Percentiles rank a stretch among this genome's conserved stretches.
Conservation (phyloP, 2,329 filamentous ascomycete genomes). For the Alternaria arborescens region DNA sequence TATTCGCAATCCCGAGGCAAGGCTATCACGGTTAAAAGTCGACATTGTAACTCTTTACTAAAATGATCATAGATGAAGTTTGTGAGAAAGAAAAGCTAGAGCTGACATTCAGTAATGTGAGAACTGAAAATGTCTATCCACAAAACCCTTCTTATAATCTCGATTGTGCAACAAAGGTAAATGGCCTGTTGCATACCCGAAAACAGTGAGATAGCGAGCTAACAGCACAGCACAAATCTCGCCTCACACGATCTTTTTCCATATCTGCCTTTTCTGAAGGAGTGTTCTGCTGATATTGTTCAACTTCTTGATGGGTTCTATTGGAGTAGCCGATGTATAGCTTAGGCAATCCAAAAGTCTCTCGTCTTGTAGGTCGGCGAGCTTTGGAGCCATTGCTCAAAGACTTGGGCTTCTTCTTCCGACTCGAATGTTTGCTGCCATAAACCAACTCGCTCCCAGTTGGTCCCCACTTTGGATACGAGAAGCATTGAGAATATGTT, state of each 20-base stretch:
- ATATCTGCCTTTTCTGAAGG: background rate
- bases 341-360: background rate
- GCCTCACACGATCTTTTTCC: too few species aligned
- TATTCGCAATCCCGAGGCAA: too few species aligned
- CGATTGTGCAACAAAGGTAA: background rate
- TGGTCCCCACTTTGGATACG: background rate
- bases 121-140: too few species aligned
- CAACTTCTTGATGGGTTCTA: too few species aligned
- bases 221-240: background rate
- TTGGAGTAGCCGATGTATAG: background rate
- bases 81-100: too few species aligned
- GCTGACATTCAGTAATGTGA: too few species aligned
- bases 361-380: background rate
- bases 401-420: background rate
- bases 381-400: background rate
- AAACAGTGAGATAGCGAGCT: background rate
- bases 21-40: too few species aligned
- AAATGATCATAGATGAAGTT: too few species aligned
- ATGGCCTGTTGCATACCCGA: background rate
- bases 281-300: too few species aligned
- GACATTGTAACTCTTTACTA: too few species aligned
- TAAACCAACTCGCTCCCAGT: slow-evolving; percentile 1
- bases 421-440: background rate
- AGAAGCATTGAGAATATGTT: background rate
- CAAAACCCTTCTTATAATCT: too few species aligned